phyloP scores from a whole-genome alignment of 2,329 filamentous ascomycete species.

The Oidium heveae region DNA sequence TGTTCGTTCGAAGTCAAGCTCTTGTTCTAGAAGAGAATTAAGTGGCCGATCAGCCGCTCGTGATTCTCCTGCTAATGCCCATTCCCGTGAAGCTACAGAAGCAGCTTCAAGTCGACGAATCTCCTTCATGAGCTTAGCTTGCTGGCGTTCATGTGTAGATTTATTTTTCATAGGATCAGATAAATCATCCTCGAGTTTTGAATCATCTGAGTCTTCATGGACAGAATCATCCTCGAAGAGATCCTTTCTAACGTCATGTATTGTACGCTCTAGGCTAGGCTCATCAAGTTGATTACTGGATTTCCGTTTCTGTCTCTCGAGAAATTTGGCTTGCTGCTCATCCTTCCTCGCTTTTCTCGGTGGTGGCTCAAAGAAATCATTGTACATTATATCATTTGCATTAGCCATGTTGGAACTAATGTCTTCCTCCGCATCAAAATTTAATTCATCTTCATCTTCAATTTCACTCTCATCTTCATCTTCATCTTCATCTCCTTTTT shows the following conservation, averaged over 20 bases:
- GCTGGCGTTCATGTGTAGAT: conserved; percentile 67
- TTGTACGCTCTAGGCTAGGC: conserved; percentile 54
- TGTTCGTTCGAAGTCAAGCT: conserved; percentile 83
- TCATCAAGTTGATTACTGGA: conserved; percentile 23
- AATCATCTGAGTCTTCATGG: conserved; percentile 36
- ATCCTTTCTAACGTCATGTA: conserved; percentile 68
- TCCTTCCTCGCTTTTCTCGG: conserved; percentile 40
- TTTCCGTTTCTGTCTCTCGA: conserved; percentile 17
- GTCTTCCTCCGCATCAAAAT: conserved; percentile 22
- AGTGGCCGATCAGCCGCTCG: conserved; percentile 55
- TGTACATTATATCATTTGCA: conserved; percentile 73
- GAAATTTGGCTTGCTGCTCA: conserved; percentile 17
- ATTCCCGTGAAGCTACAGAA: conserved; percentile 72
- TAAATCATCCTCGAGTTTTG: conserved; percentile 38
- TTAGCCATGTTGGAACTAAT: conserved; percentile 32
- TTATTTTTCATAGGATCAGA: conserved; percentile 46
- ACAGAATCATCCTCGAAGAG: conserved; percentile 63
- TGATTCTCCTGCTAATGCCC: conserved; percentile 77
- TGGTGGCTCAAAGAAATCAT: conserved; percentile 80
- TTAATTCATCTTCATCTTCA: too few relatives aligned
- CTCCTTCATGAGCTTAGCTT: conserved; percentile 66
- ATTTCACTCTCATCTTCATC: too few relatives aligned
- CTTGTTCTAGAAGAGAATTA: conserved; percentile 83
- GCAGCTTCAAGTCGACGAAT: conserved; percentile 78
- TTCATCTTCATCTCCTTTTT: conserved; percentile 35